These are phyloP conservation scores for Pterocarpus macrocarpus DNA, from an alignment of 306 rosid genomes.

Conservation along the genomic window DNA sequence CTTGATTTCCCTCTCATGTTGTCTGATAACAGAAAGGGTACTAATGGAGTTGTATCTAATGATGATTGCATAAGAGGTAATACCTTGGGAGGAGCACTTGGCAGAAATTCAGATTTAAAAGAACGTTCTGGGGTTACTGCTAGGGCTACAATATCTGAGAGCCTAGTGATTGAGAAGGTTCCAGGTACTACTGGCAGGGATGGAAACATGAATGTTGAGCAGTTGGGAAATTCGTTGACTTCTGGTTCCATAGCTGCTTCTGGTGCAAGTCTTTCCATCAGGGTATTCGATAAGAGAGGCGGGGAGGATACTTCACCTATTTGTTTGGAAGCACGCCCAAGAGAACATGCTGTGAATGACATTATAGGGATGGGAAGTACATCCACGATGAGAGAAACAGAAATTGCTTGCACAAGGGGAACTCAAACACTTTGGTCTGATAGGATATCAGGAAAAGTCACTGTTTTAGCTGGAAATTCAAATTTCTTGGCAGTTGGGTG, in stretches of 20 bases:
- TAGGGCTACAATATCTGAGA: slow-evolving; percentile 85
- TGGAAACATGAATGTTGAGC: slow-evolving; percentile 75
- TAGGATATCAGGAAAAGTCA: slow-evolving; percentile 91
- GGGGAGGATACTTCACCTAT: slow-evolving; percentile 74
- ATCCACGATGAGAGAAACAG: slow-evolving; percentile 81
- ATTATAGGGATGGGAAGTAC: slow-evolving; percentile 79
- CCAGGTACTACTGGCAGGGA: slow-evolving; percentile 58
- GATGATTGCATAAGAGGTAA: slow-evolving; percentile 63
- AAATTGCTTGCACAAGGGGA: slow-evolving; percentile 80
- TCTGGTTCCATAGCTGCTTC: slow-evolving; percentile 67
- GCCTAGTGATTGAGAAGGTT: slow-evolving; percentile 92
- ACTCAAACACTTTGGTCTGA: slow-evolving; percentile 86
- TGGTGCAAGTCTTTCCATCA: slow-evolving; percentile 70
- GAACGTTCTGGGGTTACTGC: slow-evolving; percentile 84
- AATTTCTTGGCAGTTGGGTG: slow-evolving; percentile 98
- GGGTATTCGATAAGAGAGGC: slow-evolving; percentile 86
- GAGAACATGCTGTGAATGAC: slow-evolving; percentile 84
- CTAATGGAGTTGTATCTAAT: slow-evolving; percentile 59
- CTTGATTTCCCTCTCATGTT: slow-evolving; percentile 69
- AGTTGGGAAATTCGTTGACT: slow-evolving; percentile 62
- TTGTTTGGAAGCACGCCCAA: slow-evolving; percentile 86
- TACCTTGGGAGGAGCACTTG: slow-evolving; percentile 61
- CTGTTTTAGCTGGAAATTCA: slow-evolving; percentile 92
- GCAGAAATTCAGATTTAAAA: slow-evolving; percentile 67
- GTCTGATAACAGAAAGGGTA: slow-evolving; percentile 66